Evolutionary conservation across 805 yeast genomes (phyloP).

Genomic region (Blastobotrys parvus): DNA sequence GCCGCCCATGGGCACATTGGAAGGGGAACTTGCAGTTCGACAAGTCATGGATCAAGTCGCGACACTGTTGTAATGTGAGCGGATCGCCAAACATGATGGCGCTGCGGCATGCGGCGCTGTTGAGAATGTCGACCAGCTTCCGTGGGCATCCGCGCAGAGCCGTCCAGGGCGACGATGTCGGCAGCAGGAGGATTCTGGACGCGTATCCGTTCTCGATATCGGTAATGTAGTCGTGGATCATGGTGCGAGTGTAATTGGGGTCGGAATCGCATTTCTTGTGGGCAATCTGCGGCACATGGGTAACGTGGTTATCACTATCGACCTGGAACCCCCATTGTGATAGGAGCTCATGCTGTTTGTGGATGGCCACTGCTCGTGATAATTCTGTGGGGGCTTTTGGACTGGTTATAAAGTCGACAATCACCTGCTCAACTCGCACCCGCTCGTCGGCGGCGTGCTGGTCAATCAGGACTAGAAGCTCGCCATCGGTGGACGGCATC

Average conservation of each 20-base stretch:
- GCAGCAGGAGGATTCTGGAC: not conserved
- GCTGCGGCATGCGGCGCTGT: conserved; percentile 55
- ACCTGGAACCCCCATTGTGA: conserved; percentile 11
- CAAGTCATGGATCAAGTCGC: conserved; percentile 35
- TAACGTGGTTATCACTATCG: not conserved
- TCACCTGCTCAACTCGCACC: conserved; percentile 45
- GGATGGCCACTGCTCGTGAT: not conserved
- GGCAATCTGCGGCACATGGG: conserved; percentile 18
- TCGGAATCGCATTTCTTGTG: conserved; percentile 2
- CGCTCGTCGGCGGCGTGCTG: conserved; percentile 88
- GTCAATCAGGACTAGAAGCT: conserved; percentile 43
- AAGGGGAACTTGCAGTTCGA: conserved; percentile 52
- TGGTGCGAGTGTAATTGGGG: not conserved
- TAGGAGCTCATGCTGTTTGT: conserved; percentile 1
- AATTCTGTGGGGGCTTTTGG: conserved; percentile 20
- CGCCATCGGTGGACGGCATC: conserved; percentile 5
- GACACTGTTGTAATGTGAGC: conserved; percentile 38
- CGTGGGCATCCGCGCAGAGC: not conserved
- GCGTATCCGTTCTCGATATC: not conserved
- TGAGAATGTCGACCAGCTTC: conserved; percentile 39
- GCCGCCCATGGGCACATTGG: conserved; percentile 83
- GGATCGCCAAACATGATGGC: conserved; percentile 66
- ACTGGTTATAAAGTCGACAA: conserved; percentile 31
- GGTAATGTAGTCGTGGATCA: not conserved
- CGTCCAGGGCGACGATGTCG: not conserved